Conservation (phyloP, 495 filamentous ascomycete genomes). For the Tuber aestivum region DNA sequence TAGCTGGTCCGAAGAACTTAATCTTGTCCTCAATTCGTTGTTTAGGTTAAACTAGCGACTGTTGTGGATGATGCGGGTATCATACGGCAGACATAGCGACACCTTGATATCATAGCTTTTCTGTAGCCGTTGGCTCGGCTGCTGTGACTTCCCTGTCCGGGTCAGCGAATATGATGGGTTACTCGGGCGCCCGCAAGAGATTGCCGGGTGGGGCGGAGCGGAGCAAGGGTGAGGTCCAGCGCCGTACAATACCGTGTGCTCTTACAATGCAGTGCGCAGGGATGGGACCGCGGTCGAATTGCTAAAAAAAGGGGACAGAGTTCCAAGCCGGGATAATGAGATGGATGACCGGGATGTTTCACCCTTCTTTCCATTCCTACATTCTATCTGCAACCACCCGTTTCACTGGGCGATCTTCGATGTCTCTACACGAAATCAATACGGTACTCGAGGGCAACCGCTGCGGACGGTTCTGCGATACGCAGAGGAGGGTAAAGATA, state of each 20-base stretch:
- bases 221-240: not conserved
- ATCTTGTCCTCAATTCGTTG: not conserved
- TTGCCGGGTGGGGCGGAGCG: not conserved
- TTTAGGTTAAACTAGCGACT: not conserved
- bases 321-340: not conserved
- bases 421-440: no score
- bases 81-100: not conserved
- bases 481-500: no score
- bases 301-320: not conserved
- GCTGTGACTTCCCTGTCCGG: not conserved
- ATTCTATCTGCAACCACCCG: not conserved
- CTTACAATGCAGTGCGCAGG: not conserved
- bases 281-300: not conserved
- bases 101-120: not conserved
- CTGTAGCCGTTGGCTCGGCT: not conserved
- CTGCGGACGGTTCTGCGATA: no score
- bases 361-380: not conserved
- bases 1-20: not conserved
- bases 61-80: not conserved
- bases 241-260: not conserved
- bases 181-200: slow-evolving; percentile 1
- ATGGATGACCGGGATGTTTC: not conserved
- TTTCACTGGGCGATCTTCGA: not conserved
- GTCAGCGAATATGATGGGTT: not conserved
- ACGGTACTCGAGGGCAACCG: no score